A percentile compares a stretch with the other conserved stretches of the same genome.
These are phyloP conservation scores for Boletellus ananiceps DNA, from an alignment of 768 basidiomycete species.

Conservation along the genomic window DNA sequence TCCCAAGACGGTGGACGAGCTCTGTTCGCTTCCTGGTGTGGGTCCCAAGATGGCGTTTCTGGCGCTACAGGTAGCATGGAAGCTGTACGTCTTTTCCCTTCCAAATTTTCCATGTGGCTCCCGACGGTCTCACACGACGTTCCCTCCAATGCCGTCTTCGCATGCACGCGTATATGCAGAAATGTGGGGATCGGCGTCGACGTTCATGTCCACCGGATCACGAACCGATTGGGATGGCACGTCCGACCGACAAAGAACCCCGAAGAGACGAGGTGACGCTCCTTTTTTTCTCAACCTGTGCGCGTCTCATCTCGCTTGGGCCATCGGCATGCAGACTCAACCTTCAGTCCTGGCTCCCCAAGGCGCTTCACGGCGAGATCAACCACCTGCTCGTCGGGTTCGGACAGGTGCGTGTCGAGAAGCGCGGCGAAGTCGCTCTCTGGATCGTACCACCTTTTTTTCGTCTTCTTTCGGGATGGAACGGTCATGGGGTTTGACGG, in stretches of 20 bases:
- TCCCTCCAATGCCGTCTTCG: too few relatives aligned
- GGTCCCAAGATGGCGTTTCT: slow-evolving; percentile 97
- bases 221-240: slow-evolving; percentile 93
- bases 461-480: not conserved
- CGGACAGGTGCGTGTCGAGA: slow-evolving; percentile 55
- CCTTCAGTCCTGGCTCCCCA: slow-evolving; percentile 72
- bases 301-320: not conserved
- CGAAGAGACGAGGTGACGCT: slow-evolving; percentile 74
- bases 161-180: slow-evolving; percentile 32
- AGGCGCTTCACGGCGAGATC: slow-evolving; percentile 66
- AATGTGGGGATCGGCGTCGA: slow-evolving; percentile 94
- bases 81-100: slow-evolving; percentile 46
- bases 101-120: not conserved
- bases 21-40: slow-evolving; percentile 85
- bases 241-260: slow-evolving; percentile 76
- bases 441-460: not conserved
- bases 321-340: too few relatives aligned
- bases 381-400: slow-evolving; percentile 82
- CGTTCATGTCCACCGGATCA: slow-evolving; percentile 93
- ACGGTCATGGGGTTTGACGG: not conserved
- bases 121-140: not conserved
- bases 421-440: not conserved
- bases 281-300: not conserved
- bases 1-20: slow-evolving; percentile 81
- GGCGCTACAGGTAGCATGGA: slow-evolving; percentile 79